phyloP scores from a whole-genome alignment of 176 grass and related monocot genomes.

The Poa pratensis region DNA sequence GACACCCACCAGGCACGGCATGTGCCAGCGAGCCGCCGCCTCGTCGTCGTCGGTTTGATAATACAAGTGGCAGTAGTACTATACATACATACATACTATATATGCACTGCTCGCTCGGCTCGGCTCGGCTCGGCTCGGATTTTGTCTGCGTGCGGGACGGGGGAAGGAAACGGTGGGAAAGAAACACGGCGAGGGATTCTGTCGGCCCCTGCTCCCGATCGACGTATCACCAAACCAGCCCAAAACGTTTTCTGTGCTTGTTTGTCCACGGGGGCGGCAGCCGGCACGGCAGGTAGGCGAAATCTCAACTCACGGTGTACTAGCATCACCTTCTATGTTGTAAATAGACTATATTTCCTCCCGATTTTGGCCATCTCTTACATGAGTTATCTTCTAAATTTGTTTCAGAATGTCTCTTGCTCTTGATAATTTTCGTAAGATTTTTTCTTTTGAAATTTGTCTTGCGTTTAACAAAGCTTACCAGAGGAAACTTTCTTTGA shows the following conservation, averaged over 20 bases:
- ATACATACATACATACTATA: neutral
- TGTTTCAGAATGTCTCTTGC: too few relatives aligned
- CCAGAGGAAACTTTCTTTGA: too few relatives aligned
- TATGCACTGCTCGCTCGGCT: neutral
- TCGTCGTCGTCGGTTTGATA: neutral
- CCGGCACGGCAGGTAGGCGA: neutral
- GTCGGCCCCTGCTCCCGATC: conserved; percentile 27
- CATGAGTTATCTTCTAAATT: too few relatives aligned
- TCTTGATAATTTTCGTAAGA: too few relatives aligned
- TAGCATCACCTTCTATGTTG: neutral
- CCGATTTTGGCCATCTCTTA: too few relatives aligned
- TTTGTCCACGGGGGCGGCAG: neutral
- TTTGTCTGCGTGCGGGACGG: neutral
- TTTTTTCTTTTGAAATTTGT: too few relatives aligned
- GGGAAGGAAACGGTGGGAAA: too few relatives aligned
- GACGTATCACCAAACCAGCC: conserved; percentile 32
- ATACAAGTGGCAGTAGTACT: neutral
- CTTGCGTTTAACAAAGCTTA: too few relatives aligned
- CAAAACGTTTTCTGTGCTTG: neutral
- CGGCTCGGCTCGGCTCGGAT: neutral
- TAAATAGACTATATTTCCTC: too few relatives aligned
- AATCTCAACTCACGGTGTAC: conserved; percentile 13
- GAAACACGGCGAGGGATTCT: neutral
- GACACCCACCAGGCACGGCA: conserved; percentile 4
- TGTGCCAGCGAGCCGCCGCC: conserved; percentile 24